A percentile compares a stretch with the other conserved stretches of the same genome.
phyloP scores from a whole-genome alignment of 495 filamentous ascomycete genomes.

The Chaetomium fimeti region DNA sequence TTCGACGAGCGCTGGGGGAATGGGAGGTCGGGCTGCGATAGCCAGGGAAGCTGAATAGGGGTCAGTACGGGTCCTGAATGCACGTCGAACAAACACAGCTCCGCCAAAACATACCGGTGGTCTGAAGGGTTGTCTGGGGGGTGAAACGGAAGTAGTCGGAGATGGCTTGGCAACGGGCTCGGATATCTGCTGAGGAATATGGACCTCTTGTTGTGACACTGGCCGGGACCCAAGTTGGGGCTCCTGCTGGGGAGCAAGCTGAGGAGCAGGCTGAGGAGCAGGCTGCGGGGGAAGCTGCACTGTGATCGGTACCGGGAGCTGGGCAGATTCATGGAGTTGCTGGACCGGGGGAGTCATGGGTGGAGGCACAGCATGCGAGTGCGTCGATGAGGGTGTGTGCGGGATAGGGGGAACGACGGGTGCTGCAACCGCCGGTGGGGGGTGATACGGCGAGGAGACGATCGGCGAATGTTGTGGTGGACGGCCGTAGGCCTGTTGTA shows the following conservation, averaged over 20 bases:
- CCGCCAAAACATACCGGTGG: slow-evolving; percentile 58
- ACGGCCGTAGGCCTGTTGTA: slow-evolving; percentile 44
- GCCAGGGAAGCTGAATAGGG: slow-evolving; percentile 68
- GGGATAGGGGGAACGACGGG: slow-evolving; percentile 35
- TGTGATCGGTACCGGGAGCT: slow-evolving; percentile 2
- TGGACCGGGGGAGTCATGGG: slow-evolving; percentile 43
- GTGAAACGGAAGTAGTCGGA: slow-evolving; percentile 5
- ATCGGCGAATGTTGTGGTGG: slow-evolving; percentile 46
- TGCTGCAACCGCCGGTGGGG: slow-evolving; percentile 39
- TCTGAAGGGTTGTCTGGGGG: slow-evolving; percentile 49
- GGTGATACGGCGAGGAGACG: slow-evolving; percentile 40
- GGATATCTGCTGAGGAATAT: background rate
- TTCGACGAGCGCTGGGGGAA: slow-evolving; percentile 58
- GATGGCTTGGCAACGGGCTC: slow-evolving; percentile 14
- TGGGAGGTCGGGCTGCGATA: slow-evolving; percentile 63
- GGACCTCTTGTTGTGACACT: slow-evolving; percentile 15
- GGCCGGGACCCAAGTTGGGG: slow-evolving; percentile 8
- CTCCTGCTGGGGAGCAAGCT: slow-evolving; percentile 9
- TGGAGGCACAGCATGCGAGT: slow-evolving; percentile 41
- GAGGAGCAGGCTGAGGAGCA: slow-evolving; percentile 13
- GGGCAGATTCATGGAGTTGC: slow-evolving; percentile 12
- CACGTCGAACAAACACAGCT: background rate
- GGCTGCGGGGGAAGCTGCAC: slow-evolving; percentile 8
- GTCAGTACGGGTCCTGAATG: slow-evolving; percentile 23
- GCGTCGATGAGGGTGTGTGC: slow-evolving; percentile 44